Evolutionary conservation across 495 filamentous ascomycete genomes (phyloP), one percentile per base, ranked within the genome.

Genomic region (Podospora pseudopauciseta): DNA sequence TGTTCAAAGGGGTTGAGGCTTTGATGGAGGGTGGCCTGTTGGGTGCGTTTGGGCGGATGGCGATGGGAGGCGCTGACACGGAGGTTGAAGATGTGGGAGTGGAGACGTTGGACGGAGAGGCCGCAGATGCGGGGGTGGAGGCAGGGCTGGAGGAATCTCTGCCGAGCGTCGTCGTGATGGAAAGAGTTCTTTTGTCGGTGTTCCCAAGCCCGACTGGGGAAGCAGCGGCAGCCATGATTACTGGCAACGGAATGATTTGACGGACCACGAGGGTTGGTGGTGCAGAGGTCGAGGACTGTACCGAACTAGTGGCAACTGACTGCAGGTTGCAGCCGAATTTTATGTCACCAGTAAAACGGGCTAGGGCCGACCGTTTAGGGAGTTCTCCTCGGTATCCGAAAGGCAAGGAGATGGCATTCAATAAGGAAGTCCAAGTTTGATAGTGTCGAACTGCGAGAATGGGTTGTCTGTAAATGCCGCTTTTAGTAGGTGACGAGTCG

Each of bases 111-210:
- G 71, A 23, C 26, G 75, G 74, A 30, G 76, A 76, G 54, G 64
- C 63, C 15, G 68, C 70, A 20, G 77, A 77, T 63, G 72, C 66
- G 68, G 75, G 76, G 69, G 68, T 74, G 26, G 67, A 71, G n/a
- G 61, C 69, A 4, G 76, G 64, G 26, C 68, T 73, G 16, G 66
- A 65, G 11, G 69, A 70, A 59, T 62, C 62, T 30, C 58, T 53
- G 54, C 67, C 71, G 34, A 64, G 20, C 9, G 72, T 28, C 1
- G 70, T 68, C 7, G 69, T 74, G 39, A 73, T 67, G 54, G 70
- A 68, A 63, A 71, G 56, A 39, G 62, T 34, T 27, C 19, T 39
- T 34, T 66, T 49, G 59, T 34, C 53, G 71, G 30, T 18, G 56
- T 60, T 64, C 61, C 18, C 57, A 57, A 19, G n/a, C 34, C 34